Percentiles rank a stretch among this genome's conserved stretches.
phyloP scores from a whole-genome alignment of 768 basidiomycete species.

The Nidularia pulvinata region DNA sequence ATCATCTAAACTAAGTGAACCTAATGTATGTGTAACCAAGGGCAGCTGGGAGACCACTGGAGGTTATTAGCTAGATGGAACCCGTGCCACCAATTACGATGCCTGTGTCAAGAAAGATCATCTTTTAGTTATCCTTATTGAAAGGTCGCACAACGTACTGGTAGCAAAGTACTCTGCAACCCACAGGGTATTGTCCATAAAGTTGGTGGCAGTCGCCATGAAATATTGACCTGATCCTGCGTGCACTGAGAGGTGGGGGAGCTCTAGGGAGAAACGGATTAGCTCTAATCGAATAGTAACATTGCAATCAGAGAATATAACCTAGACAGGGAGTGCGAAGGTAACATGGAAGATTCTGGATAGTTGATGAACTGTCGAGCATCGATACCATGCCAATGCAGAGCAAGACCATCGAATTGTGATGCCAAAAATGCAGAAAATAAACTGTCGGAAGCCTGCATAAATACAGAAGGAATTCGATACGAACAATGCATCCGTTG shows the following conservation, averaged over 20 bases:
- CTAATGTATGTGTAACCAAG: constrained; percentile 54
- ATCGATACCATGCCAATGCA: constrained; percentile 71
- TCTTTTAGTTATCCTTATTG: not conserved
- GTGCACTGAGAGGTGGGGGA: constrained; percentile 39
- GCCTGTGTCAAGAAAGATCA: constrained; percentile 47
- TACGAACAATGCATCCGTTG: constrained; percentile 40
- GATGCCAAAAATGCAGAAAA: too few relatives aligned
- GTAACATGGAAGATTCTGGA: constrained; percentile 39
- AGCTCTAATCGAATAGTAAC: too few relatives aligned
- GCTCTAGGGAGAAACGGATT: constrained; percentile 40
- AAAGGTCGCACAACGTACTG: constrained; percentile 39
- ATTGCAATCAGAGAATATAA: not conserved
- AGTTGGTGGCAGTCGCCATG: constrained; percentile 40
- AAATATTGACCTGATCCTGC: constrained; percentile 43
- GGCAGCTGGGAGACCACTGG: constrained; percentile 41
- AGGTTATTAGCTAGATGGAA: constrained; percentile 49
- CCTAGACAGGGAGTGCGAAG: constrained; percentile 46
- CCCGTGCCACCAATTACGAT: constrained; percentile 57
- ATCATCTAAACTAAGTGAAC: too few relatives aligned
- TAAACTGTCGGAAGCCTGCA: too few relatives aligned
- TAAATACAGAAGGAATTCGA: constrained; percentile 17
- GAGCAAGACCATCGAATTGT: constrained; percentile 48
- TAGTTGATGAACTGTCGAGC: constrained; percentile 50
- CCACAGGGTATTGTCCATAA: constrained; percentile 40
- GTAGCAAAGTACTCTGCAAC: constrained; percentile 53